Base-by-base conservation (phyloP, 1,284 basidiomycete genomes). In the Sporisorium reilianum region DNA sequence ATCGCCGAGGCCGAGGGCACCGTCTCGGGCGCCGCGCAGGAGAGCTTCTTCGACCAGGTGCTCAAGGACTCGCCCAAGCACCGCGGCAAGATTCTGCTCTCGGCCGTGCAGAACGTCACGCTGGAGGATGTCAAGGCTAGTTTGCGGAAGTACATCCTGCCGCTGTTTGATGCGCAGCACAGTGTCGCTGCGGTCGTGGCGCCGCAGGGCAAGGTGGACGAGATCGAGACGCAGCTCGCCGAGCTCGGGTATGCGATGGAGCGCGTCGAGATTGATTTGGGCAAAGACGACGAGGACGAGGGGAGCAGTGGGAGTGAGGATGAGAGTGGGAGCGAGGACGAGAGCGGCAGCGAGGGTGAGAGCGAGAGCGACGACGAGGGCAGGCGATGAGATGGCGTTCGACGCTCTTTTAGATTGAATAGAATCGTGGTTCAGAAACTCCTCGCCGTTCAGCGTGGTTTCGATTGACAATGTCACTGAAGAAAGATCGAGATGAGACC, bases 161-260 rank as follows among this genome's bases (percentile, higher is more conserved):
- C 95, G 0, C 86, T 99, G 54, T 99, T 99, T 85, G 89, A 92
- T 72, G 84, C 95, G 0, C 86, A 88, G 4, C 89, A 90, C 0
- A 94, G 93, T 3, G 89, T 94, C 25, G 92, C 91, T 0, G 90
- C 94, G 18, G 90, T 94, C 7, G 91, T 94, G 7, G 92, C 93
- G 22, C 90, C 93, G 9, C 91, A 93, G 20, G 89, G 90, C 11
- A 95, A 95, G 84, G 89, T 90, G 0, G 90, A 91, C 28, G 89
- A 91, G 73, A 91, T 96, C 57, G 88, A 88, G 30, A 87, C 89
- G 46, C 89, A 89, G 18, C 87, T 98, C 60, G 86, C 85, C 38
- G 86, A 86, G 50, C 86, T 88, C 23, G 96, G 96, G 1, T 99
- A 93, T 80, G 87, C 90, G 20, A 92, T 96, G 40, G 90, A 93